Base-by-base conservation (phyloP, 495 filamentous ascomycete genomes). In the Daldinia grandis region DNA sequence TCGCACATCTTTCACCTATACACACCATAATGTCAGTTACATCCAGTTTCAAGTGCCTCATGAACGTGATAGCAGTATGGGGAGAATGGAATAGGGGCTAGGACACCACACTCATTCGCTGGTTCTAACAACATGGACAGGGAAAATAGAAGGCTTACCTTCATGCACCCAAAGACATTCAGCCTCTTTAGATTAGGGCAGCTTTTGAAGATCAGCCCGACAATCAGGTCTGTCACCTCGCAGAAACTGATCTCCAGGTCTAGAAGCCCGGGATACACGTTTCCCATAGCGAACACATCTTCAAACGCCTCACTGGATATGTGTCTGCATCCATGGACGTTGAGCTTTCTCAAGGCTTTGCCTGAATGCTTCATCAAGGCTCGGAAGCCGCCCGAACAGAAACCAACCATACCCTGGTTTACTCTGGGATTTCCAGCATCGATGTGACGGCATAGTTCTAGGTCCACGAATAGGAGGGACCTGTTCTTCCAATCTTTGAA, bases 281-380 rank as follows among this genome's bases (percentile, higher is more conserved):
- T 85, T 21, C 80, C 82, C 21, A 74, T 68, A 2, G 83, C 81
- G 73, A 97, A 98, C 8, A 90, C 89, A 15, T 87, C 82, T 59
- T 90, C 86, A 62, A 95, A 92, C 0, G 90, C 87, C 19, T 84
- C 81, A 51, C 81, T 80, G 6, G 84, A 84, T 56, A 98, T 92
- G 73, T 95, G 89, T 24, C 93, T 88, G 74, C 93, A 97, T 7
- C 89, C 93, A 14, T 89, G 81, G 28, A 97, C 82, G 70, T 95
- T 89, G 19, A 98, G 79, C 17, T 83, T 79, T 62, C 84, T 78
- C 1, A 97, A 79, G 9, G 72, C 78, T 7, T 75, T 68, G 38
- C 91, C 91, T 0, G 93, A 97, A 74, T 97, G 94, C n/a, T 79
- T 79, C 92, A 98, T 97, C 57, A 97, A 77, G 1, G 93, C 90